Evolutionary conservation across 306 rosid genomes (phyloP).

Genomic region (Ziziphus jujuba): DNA sequence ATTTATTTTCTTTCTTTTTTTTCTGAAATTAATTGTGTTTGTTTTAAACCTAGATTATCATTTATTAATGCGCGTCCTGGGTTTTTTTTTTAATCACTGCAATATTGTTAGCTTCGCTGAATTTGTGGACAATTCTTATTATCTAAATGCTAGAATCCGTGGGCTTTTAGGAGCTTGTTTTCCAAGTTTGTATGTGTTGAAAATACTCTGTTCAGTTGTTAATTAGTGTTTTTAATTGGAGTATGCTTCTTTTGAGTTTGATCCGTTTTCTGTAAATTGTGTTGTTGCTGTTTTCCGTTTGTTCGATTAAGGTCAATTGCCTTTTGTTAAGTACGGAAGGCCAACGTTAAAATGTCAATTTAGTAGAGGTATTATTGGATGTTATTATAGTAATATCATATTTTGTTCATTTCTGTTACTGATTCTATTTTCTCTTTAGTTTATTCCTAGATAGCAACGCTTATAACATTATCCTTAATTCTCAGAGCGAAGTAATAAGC

Average conservation of each 20-base stretch:
- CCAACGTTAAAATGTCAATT: no score
- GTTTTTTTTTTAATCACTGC: slow-evolving; percentile 20
- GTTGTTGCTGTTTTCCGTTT: not conserved
- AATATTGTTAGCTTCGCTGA: not conserved
- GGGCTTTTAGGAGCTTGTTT: slow-evolving; percentile 20
- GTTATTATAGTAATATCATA: no score
- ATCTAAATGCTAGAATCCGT: not conserved
- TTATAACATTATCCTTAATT: not conserved
- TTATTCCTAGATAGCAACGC: no score
- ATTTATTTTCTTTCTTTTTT: not conserved
- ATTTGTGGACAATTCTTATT: not conserved
- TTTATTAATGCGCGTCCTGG: slow-evolving; percentile 11
- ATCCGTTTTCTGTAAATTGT: not conserved
- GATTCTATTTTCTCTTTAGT: no score
- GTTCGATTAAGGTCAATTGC: not conserved
- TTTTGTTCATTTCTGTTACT: no score
- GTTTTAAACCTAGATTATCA: slow-evolving; percentile 22
- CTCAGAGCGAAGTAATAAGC: not conserved
- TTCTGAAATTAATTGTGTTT: not conserved
- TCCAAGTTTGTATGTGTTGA: not conserved
- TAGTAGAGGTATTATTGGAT: no score
- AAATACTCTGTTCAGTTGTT: not conserved
- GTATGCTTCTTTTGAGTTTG: not conserved
- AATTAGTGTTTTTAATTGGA: not conserved
- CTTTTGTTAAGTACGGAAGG: not conserved